phyloP scores from a whole-genome alignment of 1,284 basidiomycete genomes.

The Malassezia dermatis region DNA sequence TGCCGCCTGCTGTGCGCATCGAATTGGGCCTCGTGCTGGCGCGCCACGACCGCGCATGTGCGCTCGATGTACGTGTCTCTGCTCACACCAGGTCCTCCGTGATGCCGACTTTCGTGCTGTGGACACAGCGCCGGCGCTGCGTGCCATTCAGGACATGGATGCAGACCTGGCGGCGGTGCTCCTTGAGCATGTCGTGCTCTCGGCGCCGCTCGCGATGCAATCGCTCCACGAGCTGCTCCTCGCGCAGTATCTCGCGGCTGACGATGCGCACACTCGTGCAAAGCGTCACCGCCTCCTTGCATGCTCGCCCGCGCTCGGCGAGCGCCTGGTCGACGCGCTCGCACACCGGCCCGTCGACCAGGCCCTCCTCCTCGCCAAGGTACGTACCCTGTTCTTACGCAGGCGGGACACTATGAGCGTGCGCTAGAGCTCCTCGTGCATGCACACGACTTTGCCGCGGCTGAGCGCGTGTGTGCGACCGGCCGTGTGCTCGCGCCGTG shows the following conservation, averaged over 20 bases:
- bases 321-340: conserved; percentile 12
- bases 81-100: background rate
- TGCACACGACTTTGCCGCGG: conserved; percentile 30
- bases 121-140: conserved; percentile 11
- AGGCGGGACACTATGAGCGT: conserved; percentile 19
- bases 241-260: background rate
- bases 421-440: conserved; percentile 28
- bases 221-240: conserved; percentile 26
- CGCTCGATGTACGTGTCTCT: conserved; percentile 17
- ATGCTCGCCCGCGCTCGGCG: conserved; percentile 26
- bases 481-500: conserved; percentile 27
- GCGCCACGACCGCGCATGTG: conserved; percentile 24
- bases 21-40: conserved; percentile 34
- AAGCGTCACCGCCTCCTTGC: conserved; percentile 34
- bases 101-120: background rate
- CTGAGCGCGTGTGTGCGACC: conserved; percentile 35
- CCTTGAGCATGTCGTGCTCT: conserved; percentile 34
- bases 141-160: conserved; percentile 23
- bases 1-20: background rate
- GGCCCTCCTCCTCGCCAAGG: conserved; percentile 29
- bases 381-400: conserved; percentile 2
- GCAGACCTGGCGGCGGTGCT: conserved; percentile 27
- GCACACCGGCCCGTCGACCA: conserved; percentile 22
- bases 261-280: conserved; percentile 16
- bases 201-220: conserved; percentile 20